Base-by-base conservation (phyloP, 306 rosid genomes). In the Pterocarpus macrocarpus region DNA sequence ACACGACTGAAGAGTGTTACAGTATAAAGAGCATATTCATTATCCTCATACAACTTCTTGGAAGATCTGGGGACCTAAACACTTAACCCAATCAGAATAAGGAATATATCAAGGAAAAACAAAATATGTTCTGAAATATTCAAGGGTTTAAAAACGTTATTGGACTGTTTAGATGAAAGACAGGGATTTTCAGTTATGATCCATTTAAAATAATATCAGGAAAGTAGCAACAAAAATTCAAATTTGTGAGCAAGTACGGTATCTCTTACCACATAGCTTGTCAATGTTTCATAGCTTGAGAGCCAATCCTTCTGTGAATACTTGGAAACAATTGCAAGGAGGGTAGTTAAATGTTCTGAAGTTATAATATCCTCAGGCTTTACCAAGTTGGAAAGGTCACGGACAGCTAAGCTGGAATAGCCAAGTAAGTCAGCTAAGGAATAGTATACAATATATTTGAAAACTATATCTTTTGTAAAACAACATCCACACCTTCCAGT, bases 221-320 rank as follows among this genome's bases (percentile, higher is more conserved):
- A 69, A 32, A 8, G 55, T 71, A 86, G 66, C 32, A 34, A 64
- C 33, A 50, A 62, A 58, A 70, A 73, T 39, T 79, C 57, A 32
- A 78, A 80, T 69, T 69, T 49, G 75, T 13, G 3, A 81, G 41
- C 61, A 17, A 67, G 78, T 69, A 80, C 63, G 28, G 75, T 44
- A 57, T 56, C 49, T 47, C 87, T 85, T 84, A 91, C 98, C 92
- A 94, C 98, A 84, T 89, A 94, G 88, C 50, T 85, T 73, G 97
- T 90, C 91, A 94, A 82, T 58, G 97, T 94, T 82, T 94, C 98
- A 28, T 94, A 94, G 93, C 91, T 91, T 68, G 97, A 82, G 32
- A 92, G 89, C 98, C 98, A 92, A 70, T 94, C 98, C 87, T 92
- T 94, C 88, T 91, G 94, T 34, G 98, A 92, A 77, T 94, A 94